Base-by-base conservation (phyloP, 805 yeast species). In the Sugiyamaella americana region DNA sequence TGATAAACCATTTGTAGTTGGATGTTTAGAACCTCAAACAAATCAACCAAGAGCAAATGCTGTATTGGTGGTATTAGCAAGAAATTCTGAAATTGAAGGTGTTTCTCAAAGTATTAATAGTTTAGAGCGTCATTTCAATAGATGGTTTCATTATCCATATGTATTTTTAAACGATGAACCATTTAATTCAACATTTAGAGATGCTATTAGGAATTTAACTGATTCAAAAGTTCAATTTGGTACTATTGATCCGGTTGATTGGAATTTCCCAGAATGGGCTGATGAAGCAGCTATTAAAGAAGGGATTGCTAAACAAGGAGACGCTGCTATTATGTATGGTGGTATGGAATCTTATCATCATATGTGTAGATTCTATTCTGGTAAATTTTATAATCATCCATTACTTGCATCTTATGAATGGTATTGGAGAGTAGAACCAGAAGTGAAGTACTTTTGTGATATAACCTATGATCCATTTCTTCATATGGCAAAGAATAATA, bases 371-470 rank as follows among this genome's bases (percentile, higher is more conserved):
- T 89, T 82, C 62, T 87, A 85, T 60, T 79, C 94, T 0, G 95
- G 96, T 1, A 71, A 72, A 48, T 91, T 91, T 60, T 87, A 78
- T 67, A 77, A 81, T 50, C 96, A 91, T 63, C 84, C 84, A 4
- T 60, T 86, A 51, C 82, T 91, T 37, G 65, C 65, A 43, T 74
- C 79, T 50, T 73, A 79, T 47, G 87, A 88, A 51, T 91, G 96
- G 94, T 91, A 88, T 66, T 89, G 97, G 96, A 74, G 98, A 47
- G 87, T 93, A 10, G 98, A 93, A 64, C 98, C 98, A 2, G 84
- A 84, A 53, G 93, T 91, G 36, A 82, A 85, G 54, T 87, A 87
- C 60, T 87, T 74, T 62, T 91, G 98, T 66, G 97, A 91, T 63
- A 65, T 88, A 46, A 83, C 95, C 0, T 87, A 89, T 65, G 98